A percentile compares a stretch with the other conserved stretches of the same genome.
Evolutionary conservation across 2,329 filamentous ascomycete species (phyloP).

Genomic region (Coniochaeta ligniaria): DNA sequence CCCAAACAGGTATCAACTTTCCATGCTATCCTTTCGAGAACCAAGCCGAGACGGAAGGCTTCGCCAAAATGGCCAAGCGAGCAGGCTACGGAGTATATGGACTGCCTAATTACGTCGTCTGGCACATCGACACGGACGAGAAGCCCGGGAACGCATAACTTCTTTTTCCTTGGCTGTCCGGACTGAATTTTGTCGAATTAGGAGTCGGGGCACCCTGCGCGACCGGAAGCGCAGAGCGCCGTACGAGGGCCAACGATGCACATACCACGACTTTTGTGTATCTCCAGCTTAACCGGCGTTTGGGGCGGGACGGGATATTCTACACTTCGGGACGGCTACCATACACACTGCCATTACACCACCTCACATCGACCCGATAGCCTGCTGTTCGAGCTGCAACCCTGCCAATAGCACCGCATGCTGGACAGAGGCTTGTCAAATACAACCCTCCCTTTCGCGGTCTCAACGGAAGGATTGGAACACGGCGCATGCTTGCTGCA

Average conservation of each 20-base stretch:
- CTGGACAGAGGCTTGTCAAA: not conserved
- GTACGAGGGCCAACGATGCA: constrained; percentile 12
- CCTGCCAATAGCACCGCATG: not conserved
- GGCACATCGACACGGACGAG: constrained; percentile 96
- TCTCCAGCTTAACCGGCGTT: constrained; percentile 11
- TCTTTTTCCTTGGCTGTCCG: not conserved
- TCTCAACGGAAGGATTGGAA: not conserved
- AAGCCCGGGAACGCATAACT: constrained; percentile 69
- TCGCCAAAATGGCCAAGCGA: constrained; percentile 96
- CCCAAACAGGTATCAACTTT: constrained; percentile 78
- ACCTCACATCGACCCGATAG: not conserved
- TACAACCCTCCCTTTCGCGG: not conserved
- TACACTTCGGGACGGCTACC: not conserved
- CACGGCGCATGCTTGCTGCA: not conserved
- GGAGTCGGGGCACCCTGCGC: constrained; percentile 3
- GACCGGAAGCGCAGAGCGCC: constrained; percentile 6
- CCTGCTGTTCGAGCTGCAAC: not conserved
- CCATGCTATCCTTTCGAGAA: constrained; percentile 96
- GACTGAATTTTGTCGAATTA: not conserved
- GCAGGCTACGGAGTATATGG: constrained; percentile 90
- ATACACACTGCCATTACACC: not conserved
- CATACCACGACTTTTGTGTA: constrained; percentile 9
- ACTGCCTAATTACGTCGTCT: constrained; percentile 94
- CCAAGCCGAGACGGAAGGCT: constrained; percentile 97
- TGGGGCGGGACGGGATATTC: constrained; percentile 3